Conservation (phyloP, 2,329 filamentous ascomycete genomes). For the Grosmannia huntii region DNA sequence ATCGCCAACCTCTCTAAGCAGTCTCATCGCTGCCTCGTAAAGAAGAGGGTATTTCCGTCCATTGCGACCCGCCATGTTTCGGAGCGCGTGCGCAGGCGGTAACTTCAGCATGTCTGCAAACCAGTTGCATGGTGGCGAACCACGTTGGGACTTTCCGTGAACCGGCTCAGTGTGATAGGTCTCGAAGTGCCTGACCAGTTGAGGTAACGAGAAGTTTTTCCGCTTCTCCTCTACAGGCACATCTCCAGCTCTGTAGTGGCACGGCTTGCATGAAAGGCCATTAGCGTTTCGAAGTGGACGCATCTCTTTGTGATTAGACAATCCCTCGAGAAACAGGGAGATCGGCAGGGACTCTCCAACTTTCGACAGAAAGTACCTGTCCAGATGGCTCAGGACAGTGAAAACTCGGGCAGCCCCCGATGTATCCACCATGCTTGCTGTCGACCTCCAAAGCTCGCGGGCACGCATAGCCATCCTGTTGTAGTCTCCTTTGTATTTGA, state of each 20-base stretch:
- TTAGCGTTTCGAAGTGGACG: slow-evolving; percentile 41
- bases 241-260: slow-evolving; percentile 25
- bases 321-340: slow-evolving; percentile 43
- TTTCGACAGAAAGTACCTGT: slow-evolving; percentile 40
- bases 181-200: slow-evolving; percentile 48
- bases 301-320: slow-evolving; percentile 45
- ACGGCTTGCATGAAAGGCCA: slow-evolving; percentile 42
- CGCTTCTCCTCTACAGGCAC: slow-evolving; percentile 19
- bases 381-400: slow-evolving; percentile 50
- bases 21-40: slow-evolving; percentile 17
- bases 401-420: slow-evolving; percentile 49
- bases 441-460: slow-evolving; percentile 49
- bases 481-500: slow-evolving; percentile 16
- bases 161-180: slow-evolving; percentile 22
- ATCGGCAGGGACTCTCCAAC: slow-evolving; percentile 47
- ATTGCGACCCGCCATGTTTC: slow-evolving; percentile 17
- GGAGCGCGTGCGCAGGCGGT: slow-evolving; percentile 21
- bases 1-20: neutral
- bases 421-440: slow-evolving; percentile 46
- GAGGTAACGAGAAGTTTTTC: slow-evolving; percentile 40
- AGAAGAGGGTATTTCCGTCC: slow-evolving; percentile 22
- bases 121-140: slow-evolving; percentile 27
- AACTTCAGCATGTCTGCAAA: slow-evolving; percentile 32
- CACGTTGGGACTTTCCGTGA: neutral
- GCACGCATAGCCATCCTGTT: slow-evolving; percentile 41